Evolutionary conservation across 169 alveolate species (phyloP), one percentile per base, ranked within the genome.

Genomic region (Cystoisospora suis): DNA sequence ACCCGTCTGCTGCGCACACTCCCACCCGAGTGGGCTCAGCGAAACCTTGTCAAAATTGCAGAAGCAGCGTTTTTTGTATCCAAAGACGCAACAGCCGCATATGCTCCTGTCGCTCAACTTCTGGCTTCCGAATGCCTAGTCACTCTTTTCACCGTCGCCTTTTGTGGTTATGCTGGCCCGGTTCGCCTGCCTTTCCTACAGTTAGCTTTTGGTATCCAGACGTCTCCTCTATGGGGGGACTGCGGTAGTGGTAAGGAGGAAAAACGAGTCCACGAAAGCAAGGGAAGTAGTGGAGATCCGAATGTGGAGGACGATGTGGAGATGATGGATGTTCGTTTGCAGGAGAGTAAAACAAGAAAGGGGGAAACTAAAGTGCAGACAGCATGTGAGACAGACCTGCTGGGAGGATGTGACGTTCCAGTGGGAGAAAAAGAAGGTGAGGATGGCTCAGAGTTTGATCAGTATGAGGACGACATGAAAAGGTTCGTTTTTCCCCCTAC

Each of bases 11-110:
- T 89, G 36, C 89, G 93, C 32, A 44, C 53, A 17, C 46, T 89
- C 75, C 93, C 93, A 0, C 93, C 93, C 4, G 77, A 46, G 49
- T 89, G 89, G 89, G 77, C 77, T 9, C 89, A 81, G 7, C 86
- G 89, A 72, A 75, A 89, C 46, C 46, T 89, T 36, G 49, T 69
- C 23, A 27, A 59, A 7, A 88, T 88, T 36, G 92, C 88, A 17
- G 81, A 88, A 49, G 92, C 92, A 20, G 92, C 88, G 29, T 45
- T 88, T 44, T 72, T 72, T 17, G 53, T 72, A 0, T 72, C 58
- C 29, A 72, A 72, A 38, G 83, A 72, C 29, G 83, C 47, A 17
- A 40, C 83, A 4, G 49, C 79, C 32, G 40, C 23, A 12, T 81
- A 44, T 49, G 88, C 70, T 3, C 75, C 88, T 32, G 70, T 45